Base-by-base conservation (phyloP, 768 basidiomycete species). In the Piloderma croceum region DNA sequence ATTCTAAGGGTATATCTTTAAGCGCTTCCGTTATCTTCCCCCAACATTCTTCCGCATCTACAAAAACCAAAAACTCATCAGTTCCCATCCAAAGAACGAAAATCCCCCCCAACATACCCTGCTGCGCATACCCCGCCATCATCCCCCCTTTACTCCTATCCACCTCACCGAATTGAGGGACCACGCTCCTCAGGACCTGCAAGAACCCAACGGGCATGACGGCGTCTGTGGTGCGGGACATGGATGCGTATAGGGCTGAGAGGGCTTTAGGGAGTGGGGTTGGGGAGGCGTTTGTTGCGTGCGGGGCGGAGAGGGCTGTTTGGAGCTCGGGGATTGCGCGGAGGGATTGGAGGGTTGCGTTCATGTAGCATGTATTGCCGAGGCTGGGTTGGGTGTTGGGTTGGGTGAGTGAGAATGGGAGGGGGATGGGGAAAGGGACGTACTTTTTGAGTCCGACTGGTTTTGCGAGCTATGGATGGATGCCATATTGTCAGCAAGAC, bases 351-450 rank as follows among this genome's bases (percentile, higher is more conserved):
- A 98, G 69, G 2, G 89, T 90, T 1, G 96, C 81, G 57, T 94
- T 98, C 84, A 97, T 90, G 65, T 99, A 99, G 55, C 94, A 97
- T 0, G 93, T 97, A 57, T 97, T 97, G 24, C 94, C 92, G 25
- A 93, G 67, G 54, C 77, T 79, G 47, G 13, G 36, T 18, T 29
- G 29, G 3, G 36, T 42, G 36, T 29, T 7, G 34, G 20, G 27
- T 24, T 42, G 12, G 34, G 29, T 38, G 38, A 36, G 21, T 25
- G 5, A 24, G 12, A 21, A 22, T 12, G 15, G 13, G 36, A 17
- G 5, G n/a, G 23, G 42, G 12, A 24, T 18, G 36, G 19, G 12
- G 29, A 17, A 9, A 34, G 33, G 22, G 6, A 42, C 74, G 31
- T 52, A 82, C 79, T 94, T 94, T 54, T 67, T 70, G 37, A 94